A percentile compares a stretch with the other conserved stretches of the same genome.
Evolutionary conservation across 2,329 filamentous ascomycete genomes (phyloP).

Genomic region (Penicillium crustosum): DNA sequence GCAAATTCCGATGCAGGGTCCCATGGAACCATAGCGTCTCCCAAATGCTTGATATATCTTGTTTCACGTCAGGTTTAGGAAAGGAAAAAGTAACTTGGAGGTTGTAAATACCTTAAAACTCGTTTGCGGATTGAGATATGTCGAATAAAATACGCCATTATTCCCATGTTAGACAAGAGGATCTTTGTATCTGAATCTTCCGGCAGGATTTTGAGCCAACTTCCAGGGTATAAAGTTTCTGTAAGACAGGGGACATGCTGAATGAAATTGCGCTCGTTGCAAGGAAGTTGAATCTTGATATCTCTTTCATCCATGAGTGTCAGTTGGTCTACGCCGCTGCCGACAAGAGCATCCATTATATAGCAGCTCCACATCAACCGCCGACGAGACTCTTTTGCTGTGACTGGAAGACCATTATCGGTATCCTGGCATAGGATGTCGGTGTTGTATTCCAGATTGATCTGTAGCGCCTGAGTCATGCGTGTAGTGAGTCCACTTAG

Average conservation of each 20-base stretch:
- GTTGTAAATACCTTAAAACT: conserved; percentile 14
- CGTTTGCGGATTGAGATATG: conserved; percentile 24
- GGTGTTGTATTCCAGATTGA: conserved; percentile 35
- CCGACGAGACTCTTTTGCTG: conserved; percentile 30
- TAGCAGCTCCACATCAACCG: conserved; percentile 37
- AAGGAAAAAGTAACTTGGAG: background rate
- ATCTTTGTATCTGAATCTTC: conserved; percentile 11
- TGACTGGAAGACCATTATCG: conserved; percentile 17
- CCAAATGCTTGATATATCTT: conserved; percentile 27
- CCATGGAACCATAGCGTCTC: conserved; percentile 25
- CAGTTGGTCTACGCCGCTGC: conserved; percentile 34
- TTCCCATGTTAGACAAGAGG: conserved; percentile 22
- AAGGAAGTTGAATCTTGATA: conserved; percentile 35
- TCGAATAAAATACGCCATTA: conserved; percentile 25
- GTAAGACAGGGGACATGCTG: conserved; percentile 32
- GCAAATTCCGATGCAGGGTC: conserved; percentile 21
- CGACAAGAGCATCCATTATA: conserved; percentile 30
- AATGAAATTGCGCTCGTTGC: conserved; percentile 32
- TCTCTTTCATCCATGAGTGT: conserved; percentile 31
- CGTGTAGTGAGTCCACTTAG: conserved; percentile 33
- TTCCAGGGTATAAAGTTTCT: conserved; percentile 26
- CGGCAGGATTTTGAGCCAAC: conserved; percentile 17
- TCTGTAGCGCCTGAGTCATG: conserved; percentile 33
- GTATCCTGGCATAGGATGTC: conserved; percentile 30
- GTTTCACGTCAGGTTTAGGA: background rate